These are phyloP conservation scores for Gnaphalium uliginosum DNA, from an alignment of 129 eudicot species.

Conservation along the genomic window DNA sequence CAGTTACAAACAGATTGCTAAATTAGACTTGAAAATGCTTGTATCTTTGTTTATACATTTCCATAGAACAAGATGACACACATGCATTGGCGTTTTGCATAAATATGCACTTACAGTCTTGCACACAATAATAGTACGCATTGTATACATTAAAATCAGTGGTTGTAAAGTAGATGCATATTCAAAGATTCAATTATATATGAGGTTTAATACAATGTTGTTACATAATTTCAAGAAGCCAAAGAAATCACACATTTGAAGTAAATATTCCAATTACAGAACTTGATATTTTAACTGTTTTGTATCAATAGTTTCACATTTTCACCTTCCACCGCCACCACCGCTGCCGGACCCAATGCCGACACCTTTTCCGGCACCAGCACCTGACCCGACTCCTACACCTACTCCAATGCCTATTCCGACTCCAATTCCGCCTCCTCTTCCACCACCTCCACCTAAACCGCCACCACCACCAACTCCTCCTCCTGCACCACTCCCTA, in stretches of 20 bases:
- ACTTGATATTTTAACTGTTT: constrained; percentile 8
- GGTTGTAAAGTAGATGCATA: neutral
- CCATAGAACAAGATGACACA: neutral
- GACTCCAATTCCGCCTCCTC: constrained; percentile 32
- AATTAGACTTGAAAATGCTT: too few species aligned
- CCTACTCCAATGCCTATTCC: constrained; percentile 36
- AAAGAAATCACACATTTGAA: constrained; percentile 7
- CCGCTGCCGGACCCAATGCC: constrained; percentile 29
- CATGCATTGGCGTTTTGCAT: neutral
- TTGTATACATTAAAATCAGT: neutral
- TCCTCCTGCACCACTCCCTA: constrained; percentile 36
- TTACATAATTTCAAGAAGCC: constrained; percentile 8
- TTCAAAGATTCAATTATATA: neutral
- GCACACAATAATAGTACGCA: neutral
- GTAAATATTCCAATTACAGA: constrained; percentile 1
- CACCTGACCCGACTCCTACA: constrained; percentile 9
- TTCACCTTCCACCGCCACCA: constrained; percentile 26
- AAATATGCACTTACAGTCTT: neutral
- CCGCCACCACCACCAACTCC: constrained; percentile 38
- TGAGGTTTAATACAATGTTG: neutral
- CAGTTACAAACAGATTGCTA: too few species aligned
- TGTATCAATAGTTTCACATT: neutral
- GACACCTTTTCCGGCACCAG: constrained; percentile 20
- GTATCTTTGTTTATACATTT: neutral
- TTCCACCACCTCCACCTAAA: constrained; percentile 27